Evolutionary conservation across 768 basidiomycete species (phyloP).

Genomic region (Suillus americanus): DNA sequence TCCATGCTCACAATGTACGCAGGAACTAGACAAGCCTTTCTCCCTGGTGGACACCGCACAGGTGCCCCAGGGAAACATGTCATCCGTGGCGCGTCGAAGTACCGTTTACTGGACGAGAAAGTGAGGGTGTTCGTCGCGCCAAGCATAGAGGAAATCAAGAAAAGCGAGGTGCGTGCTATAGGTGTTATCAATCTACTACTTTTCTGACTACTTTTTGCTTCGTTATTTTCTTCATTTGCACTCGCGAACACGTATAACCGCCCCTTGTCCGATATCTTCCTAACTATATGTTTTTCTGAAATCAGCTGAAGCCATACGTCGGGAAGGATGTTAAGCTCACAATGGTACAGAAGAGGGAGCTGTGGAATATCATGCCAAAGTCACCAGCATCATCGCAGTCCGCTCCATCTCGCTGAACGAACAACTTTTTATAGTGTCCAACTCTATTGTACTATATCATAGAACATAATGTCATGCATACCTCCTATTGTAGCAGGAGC

Average conservation of each 20-base stretch:
- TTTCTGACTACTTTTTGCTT: neutral
- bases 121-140: constrained; percentile 86
- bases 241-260: neutral
- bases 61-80: constrained; percentile 89
- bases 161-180: constrained; percentile 48
- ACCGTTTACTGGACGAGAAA: constrained; percentile 77
- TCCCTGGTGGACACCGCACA: constrained; percentile 83
- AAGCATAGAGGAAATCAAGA: constrained; percentile 58
- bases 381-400: neutral
- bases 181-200: neutral
- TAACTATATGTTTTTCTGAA: too few relatives aligned
- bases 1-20: neutral
- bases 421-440: neutral
- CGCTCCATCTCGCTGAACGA: neutral
- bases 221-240: neutral
- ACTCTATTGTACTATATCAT: neutral
- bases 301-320: constrained; percentile 7
- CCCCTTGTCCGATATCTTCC: too few relatives aligned
- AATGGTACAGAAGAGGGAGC: constrained; percentile 4
- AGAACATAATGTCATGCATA: neutral
- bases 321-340: constrained; percentile 5
- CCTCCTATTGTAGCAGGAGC: neutral
- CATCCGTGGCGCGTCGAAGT: constrained; percentile 73
- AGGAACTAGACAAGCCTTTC: constrained; percentile 83
- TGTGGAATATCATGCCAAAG: constrained; percentile 5